phyloP scores from a whole-genome alignment of 2,329 filamentous ascomycete species.

The Paramyrothecium sp. region DNA sequence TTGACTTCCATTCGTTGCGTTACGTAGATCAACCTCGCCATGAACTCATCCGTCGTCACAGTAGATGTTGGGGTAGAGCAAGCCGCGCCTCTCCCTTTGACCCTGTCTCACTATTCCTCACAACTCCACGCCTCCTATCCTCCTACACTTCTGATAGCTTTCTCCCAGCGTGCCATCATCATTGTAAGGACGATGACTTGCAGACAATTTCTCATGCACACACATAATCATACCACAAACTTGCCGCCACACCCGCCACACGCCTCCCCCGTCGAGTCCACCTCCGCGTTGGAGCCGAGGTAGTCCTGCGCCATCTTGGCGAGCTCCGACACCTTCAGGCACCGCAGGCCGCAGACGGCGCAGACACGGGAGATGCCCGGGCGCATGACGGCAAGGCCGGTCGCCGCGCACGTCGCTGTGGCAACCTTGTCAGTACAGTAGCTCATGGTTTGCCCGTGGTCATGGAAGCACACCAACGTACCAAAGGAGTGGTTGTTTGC shows the following conservation, averaged over 20 bases:
- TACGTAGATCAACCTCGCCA: too few species aligned
- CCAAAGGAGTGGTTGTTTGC: conserved; percentile 37
- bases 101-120: too few species aligned
- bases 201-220: too few species aligned
- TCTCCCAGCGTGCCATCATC: too few species aligned
- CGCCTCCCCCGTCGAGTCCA: conserved; percentile 29
- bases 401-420: conserved; percentile 51
- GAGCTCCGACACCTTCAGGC: conserved; percentile 44
- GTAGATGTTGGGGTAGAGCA: too few species aligned
- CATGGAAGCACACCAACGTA: conserved; percentile 16
- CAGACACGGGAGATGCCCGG: conserved; percentile 54
- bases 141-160: too few species aligned
- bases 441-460: conserved; percentile 2
- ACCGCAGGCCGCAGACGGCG: conserved; percentile 52
- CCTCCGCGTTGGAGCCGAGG: conserved; percentile 21
- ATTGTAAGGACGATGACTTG: too few species aligned
- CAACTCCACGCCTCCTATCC: too few species aligned
- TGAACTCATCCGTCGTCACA: too few species aligned
- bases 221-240: conserved; percentile 31
- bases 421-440: neutral
- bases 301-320: conserved; percentile 27
- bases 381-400: conserved; percentile 51
- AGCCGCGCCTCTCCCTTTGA: too few species aligned
- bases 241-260: conserved; percentile 42
- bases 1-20: too few species aligned